Evolutionary conservation across 2,329 filamentous ascomycete genomes (phyloP), one percentile per base, ranked within the genome.

Genomic region (Esteya vermicola): DNA sequence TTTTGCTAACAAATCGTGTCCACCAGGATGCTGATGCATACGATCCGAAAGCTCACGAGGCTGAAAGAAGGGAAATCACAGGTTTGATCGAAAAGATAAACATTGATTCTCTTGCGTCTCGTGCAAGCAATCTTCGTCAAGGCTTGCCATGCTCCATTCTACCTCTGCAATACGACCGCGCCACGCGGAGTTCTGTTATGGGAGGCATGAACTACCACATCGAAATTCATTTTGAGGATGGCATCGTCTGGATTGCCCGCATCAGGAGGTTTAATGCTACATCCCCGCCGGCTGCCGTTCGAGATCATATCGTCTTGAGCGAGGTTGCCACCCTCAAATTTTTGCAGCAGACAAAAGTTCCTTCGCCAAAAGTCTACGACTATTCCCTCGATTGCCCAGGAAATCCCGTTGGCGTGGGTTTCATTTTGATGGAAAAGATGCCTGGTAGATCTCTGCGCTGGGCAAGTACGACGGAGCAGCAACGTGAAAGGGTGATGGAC

Each of bases 151-250:
- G 32, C 10, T 18, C 19, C 18, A 16, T 33, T 21, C 18, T 20
- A 6, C 4, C 13, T 18, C 32, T 33, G 32, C n/a, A n/a, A 3
- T 33, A 33, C n/a, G 32, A 33, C 7, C 32, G 32, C 7, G 6
- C 33, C 33, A 35, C 12, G 18, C 18, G 33, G 13, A 35, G 21
- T 12, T 6, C 32, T 5, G 18, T 35, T 9, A 23, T 35, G 35
- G 35, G 35, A 20, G 35, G 35, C 16, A 37, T 37, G 35, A 37
- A 37, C 35, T 37, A 37, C 25, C 35, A 37, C 22, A 18, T 37
- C 25, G 35, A 28, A 8, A 25, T 37, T 18, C n/a, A 18, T 18
- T 37, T 37, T 13, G 35, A 37, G 13, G 35, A 37, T 14, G 35
- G 23, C 35, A 18, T 37, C 14, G 35, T 27, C 9, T 37, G 35